These are phyloP conservation scores for Silene latifolia DNA, from an alignment of 148 eudicot genomes.

Conservation along the genomic window DNA sequence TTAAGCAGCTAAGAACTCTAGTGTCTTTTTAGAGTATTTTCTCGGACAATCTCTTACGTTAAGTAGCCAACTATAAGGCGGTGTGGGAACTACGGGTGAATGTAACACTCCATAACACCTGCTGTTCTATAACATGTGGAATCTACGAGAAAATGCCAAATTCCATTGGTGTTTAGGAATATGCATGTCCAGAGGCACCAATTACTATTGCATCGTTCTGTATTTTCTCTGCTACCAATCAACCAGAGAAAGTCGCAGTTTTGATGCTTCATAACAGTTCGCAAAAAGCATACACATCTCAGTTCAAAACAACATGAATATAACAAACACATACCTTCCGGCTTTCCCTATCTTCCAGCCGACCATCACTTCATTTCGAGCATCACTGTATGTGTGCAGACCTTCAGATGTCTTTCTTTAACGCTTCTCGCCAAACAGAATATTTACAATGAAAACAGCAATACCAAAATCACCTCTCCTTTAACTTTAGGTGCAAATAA, in stretches of 20 bases:
- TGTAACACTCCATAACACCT: no score
- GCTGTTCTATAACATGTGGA: not conserved
- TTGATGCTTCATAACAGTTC: not conserved
- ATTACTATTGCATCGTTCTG: not conserved
- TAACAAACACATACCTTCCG: not conserved
- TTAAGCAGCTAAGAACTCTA: not conserved
- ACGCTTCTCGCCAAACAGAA: not conserved
- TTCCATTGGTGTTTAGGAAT: not conserved
- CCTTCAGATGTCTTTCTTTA: not conserved
- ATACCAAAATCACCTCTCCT: not conserved
- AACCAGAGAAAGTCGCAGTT: not conserved
- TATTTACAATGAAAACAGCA: not conserved
- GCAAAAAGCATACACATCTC: not conserved
- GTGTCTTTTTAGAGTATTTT: not conserved
- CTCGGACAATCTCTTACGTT: no score
- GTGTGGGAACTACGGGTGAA: no score
- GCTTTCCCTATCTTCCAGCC: not conserved
- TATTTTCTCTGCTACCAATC: not conserved
- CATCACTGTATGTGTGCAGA: not conserved
- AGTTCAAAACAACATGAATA: no score
- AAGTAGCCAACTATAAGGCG: no score
- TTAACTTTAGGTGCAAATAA: not conserved
- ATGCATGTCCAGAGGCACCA: conserved; percentile 8
- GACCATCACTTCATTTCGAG: not conserved
- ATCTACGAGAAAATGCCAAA: not conserved